phyloP scores from a whole-genome alignment of 1,284 basidiomycete genomes.

The Ceraceosorus bombacis region DNA sequence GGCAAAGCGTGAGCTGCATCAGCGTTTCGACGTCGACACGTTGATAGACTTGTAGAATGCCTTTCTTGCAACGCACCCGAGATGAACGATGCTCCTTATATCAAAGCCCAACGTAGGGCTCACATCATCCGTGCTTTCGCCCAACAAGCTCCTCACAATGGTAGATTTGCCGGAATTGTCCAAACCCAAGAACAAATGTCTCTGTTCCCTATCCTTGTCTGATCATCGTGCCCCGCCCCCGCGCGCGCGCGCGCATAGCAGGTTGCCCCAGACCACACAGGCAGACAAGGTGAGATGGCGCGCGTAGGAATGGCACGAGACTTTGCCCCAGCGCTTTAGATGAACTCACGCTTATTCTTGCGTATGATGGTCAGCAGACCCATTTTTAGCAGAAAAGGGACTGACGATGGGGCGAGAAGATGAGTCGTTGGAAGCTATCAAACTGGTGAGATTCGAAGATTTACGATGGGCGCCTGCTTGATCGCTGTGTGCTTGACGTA shows the following conservation, averaged over 20 bases:
- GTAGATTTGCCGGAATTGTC: conserved; percentile 99
- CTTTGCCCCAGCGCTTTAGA: conserved; percentile 10
- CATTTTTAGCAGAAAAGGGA: conserved; percentile 24
- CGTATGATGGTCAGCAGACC: conserved; percentile 93
- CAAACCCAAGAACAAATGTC: conserved; percentile 95
- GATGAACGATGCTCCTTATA: conserved; percentile 88
- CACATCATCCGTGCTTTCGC: conserved; percentile 18
- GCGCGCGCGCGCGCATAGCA: too few relatives aligned
- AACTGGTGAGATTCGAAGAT: too few relatives aligned
- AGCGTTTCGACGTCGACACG: not conserved
- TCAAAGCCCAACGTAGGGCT: conserved; percentile 97
- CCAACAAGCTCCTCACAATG: conserved; percentile 75
- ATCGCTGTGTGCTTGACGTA: too few relatives aligned
- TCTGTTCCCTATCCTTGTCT: conserved; percentile 73
- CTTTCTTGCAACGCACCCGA: conserved; percentile 59
- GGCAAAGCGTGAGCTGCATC: not conserved
- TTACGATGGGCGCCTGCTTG: too few relatives aligned
- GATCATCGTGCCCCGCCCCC: not conserved
- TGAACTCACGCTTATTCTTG: conserved; percentile 75
- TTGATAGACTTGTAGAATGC: not conserved
- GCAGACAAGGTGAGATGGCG: conserved; percentile 1
- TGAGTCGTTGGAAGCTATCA: too few relatives aligned
- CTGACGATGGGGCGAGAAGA: too few relatives aligned
- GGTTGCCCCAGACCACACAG: too few relatives aligned
- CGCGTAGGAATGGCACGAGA: not conserved